Base-by-base conservation (phyloP, 2,329 filamentous ascomycete species). In the Xylariales sp. region DNA sequence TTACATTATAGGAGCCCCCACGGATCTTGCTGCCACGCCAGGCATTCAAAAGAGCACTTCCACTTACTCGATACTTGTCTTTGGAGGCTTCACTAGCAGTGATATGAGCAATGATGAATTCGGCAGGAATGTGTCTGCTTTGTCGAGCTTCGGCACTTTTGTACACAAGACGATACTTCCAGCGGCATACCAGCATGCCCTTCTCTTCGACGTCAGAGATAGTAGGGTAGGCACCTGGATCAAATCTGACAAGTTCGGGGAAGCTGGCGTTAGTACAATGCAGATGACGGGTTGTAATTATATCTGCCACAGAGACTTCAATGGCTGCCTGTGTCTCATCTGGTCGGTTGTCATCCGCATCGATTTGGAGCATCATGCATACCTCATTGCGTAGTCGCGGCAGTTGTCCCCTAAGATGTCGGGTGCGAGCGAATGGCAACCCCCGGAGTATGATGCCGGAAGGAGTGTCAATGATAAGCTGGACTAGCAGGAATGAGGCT, bases 101-200 rank as follows among this genome's bases (percentile, higher is more conserved):
- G n/a, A 60, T 29, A 34, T 60, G 58, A 31, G 52, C 47, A 21
- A 57, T 37, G 24, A 44, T 40, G 10, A 50, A 58, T 46, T 57
- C 53, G 5, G 6, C 25, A 7, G 38, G 38, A 10, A 11, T 36
- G 28, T 8, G 54, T 51, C 1, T 55, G 52, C 9, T 48, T 48
- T 3, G 52, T 45, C 54, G 53, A 32, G 52, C 53, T 4, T 31
- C 42, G 6, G 55, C 46, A 37, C 55, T 46, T 29, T 50, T 50
- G 46, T 57, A 60, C 28, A 51, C 46, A 5, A 54, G 51, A n/a
- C 46, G 51, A 28, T 53, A 55, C 42, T 54, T 59, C 62, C 63
- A 65, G 20, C 64, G 57, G 34, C 64, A 66, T 29, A 61, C 51
- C 15, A 66, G 45, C 11, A 55, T 50, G 2, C 54, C 62, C 7